A percentile compares a stretch with the other conserved stretches of the same genome.
These are phyloP conservation scores for Dioszegia aurantiaca DNA, from an alignment of 768 basidiomycete genomes.

Conservation along the genomic window DNA sequence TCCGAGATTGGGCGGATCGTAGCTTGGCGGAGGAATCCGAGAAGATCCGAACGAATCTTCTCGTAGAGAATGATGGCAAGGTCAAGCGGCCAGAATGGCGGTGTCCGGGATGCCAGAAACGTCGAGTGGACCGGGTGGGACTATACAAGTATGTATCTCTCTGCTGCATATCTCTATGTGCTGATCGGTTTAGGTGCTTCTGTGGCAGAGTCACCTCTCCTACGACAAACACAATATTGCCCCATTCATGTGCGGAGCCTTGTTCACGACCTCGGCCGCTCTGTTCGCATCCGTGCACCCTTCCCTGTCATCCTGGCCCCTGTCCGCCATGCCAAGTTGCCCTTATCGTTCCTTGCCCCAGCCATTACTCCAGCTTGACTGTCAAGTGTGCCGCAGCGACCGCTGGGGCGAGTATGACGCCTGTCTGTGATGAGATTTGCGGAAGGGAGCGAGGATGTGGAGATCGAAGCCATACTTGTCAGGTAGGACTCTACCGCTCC, in stretches of 20 bases:
- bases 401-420: conserved; percentile 35
- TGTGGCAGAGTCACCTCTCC: conserved; percentile 26
- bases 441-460: conserved; percentile 61
- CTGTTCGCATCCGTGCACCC: conserved; percentile 10
- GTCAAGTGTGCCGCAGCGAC: conserved; percentile 48
- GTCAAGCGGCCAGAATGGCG: conserved; percentile 66
- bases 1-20: conserved; percentile 72
- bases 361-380: conserved; percentile 62
- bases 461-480: conserved; percentile 62
- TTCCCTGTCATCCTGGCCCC: conserved; percentile 84
- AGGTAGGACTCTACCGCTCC: conserved; percentile 35
- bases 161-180: not conserved
- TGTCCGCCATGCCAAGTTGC: conserved; percentile 90
- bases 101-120: conserved; percentile 88
- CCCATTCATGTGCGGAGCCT: conserved; percentile 53
- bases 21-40: conserved; percentile 74
- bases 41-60: conserved; percentile 60
- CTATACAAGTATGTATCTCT: conserved; percentile 58
- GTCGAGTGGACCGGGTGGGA: conserved; percentile 64
- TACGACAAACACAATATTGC: conserved; percentile 30
- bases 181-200: conserved; percentile 1
- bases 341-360: conserved; percentile 73
- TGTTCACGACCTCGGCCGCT: conserved; percentile 46
- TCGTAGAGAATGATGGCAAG: conserved; percentile 49
- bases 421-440: conserved; percentile 54